Percentiles rank a stretch among this genome's conserved stretches.
Conservation (phyloP, 2,329 filamentous ascomycete species). For the Ceratocystis cacaofunesta region DNA sequence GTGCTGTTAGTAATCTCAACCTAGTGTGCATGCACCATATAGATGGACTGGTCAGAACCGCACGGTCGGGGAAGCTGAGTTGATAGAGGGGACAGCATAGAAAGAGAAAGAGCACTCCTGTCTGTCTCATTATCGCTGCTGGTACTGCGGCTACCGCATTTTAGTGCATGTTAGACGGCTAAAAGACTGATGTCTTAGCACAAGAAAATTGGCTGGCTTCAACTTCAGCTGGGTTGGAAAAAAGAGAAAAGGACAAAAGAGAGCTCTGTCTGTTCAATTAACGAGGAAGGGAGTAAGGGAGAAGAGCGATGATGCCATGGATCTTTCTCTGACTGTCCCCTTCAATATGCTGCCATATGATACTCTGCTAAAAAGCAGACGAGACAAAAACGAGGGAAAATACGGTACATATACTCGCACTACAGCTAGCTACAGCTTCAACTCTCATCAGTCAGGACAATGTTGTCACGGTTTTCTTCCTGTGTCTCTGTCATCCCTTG, state of each 20-base stretch:
- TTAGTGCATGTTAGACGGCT: background rate
- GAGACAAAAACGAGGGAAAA: background rate
- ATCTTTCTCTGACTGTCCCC: too few relatives aligned
- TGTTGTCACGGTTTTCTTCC: background rate
- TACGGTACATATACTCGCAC: background rate
- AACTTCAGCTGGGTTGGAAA: background rate
- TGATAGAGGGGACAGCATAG: background rate
- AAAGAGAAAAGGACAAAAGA: background rate
- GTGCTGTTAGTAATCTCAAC: background rate
- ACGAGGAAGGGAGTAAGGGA: background rate
- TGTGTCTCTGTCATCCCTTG: background rate
- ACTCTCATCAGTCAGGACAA: background rate
- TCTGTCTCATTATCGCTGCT: background rate
- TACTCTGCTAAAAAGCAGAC: background rate
- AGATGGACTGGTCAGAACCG: background rate
- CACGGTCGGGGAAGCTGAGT: background rate
- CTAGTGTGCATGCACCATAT: background rate
- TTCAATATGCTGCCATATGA: too few relatives aligned
- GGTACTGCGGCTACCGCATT: background rate
- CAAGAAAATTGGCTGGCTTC: background rate
- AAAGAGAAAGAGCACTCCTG: background rate
- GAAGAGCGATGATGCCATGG: too few relatives aligned
- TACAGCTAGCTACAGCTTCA: background rate
- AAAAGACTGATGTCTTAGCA: background rate
- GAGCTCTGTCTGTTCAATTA: background rate